Percentiles rank a stretch among this genome's conserved stretches.
These are phyloP conservation scores for Pyrus communis DNA, from an alignment of 306 rosid genomes.

Conservation along the genomic window DNA sequence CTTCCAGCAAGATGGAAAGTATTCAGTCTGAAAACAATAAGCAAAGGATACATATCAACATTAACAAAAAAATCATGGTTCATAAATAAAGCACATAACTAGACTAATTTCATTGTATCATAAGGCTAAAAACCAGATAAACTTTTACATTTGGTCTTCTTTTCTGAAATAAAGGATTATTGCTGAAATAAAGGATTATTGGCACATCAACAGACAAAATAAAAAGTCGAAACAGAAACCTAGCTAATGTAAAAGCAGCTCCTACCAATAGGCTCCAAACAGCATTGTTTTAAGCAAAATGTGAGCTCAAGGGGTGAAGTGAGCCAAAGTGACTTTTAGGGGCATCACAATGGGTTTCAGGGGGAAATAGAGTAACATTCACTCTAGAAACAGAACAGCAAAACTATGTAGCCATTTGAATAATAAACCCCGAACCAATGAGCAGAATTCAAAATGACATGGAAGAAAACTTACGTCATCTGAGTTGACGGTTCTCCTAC, in stretches of 20 bases:
- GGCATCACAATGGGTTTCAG: too few species aligned
- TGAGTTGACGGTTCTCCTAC: constrained; percentile 97
- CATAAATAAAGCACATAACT: not conserved
- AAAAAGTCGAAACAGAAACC: not conserved
- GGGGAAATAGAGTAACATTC: too few species aligned
- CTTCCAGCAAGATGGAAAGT: constrained; percentile 95
- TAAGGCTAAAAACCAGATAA: not conserved
- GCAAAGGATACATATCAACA: not conserved
- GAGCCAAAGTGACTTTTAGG: too few species aligned
- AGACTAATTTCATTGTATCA: not conserved
- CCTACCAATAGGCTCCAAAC: not conserved
- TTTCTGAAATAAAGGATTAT: not conserved
- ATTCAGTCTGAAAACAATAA: constrained; percentile 55
- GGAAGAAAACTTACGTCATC: constrained; percentile 64
- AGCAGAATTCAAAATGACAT: not conserved
- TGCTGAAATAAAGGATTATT: not conserved
- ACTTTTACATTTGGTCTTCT: not conserved
- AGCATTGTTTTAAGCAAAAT: not conserved
- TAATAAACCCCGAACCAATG: not conserved
- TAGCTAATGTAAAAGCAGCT: not conserved
- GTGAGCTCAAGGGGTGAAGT: too few species aligned
- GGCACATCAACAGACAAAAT: not conserved
- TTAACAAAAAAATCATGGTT: not conserved
- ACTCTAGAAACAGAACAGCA: too few species aligned
- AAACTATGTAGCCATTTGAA: too few species aligned